Conservation (phyloP, 805 yeast species). For the Aciculoconidium aculeatum region DNA sequence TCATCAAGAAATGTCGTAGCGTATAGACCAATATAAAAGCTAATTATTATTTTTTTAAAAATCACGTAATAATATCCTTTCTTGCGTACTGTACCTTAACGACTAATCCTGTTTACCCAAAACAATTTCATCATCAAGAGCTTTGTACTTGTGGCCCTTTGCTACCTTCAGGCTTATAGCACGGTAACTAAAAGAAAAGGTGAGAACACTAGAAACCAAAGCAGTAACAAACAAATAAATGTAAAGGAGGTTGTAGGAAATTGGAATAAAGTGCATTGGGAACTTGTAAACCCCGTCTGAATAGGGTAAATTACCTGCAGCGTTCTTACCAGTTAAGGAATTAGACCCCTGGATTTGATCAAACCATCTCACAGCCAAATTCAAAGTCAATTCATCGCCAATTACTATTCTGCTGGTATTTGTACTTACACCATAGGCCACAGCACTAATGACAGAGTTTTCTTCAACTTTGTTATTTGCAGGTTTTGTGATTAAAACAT, state of each 20-base stretch:
- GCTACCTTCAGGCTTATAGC: constrained; percentile 7
- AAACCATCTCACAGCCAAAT: constrained; percentile 57
- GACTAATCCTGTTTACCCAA: constrained; percentile 14
- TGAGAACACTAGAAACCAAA: constrained; percentile 18
- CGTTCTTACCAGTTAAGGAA: constrained; percentile 7
- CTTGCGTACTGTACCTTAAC: too few species aligned
- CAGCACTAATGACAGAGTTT: constrained; percentile 45
- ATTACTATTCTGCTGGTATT: constrained; percentile 58
- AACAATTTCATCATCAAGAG: constrained; percentile 14
- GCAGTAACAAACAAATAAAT: constrained; percentile 16
- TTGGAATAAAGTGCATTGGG: constrained; percentile 25
- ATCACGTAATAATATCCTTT: too few species aligned
- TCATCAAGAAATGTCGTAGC: constrained; percentile 32
- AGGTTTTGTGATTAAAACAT: constrained; percentile 43
- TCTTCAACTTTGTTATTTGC: constrained; percentile 19
- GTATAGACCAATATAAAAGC: constrained; percentile 4
- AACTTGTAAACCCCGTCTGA: constrained; percentile 36
- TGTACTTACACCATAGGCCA: constrained; percentile 57
- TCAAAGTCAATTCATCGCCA: constrained; percentile 56
- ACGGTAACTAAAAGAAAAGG: constrained; percentile 15
- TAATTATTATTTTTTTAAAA: too few species aligned
- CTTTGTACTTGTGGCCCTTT: constrained; percentile 6
- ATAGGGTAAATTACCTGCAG: constrained; percentile 24
- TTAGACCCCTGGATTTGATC: constrained; percentile 19
- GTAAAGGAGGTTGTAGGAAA: constrained; percentile 18